These are phyloP conservation scores for Excoecaria cochinchinensis DNA, from an alignment of 345 rosid species.

Conservation along the genomic window DNA sequence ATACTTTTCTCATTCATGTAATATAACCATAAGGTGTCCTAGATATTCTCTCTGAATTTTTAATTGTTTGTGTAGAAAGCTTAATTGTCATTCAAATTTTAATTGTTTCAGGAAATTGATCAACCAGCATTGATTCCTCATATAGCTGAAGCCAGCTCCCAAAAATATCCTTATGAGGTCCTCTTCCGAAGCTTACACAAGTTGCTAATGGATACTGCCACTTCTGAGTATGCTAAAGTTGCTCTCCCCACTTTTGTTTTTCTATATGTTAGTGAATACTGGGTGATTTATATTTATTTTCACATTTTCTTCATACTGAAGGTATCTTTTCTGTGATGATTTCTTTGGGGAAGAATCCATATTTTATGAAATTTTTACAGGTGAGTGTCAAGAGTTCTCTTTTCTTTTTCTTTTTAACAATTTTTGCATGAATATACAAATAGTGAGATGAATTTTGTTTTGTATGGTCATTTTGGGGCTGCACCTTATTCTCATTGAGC, in stretches of 20 bases:
- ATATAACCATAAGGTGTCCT: neutral
- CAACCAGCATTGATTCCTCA: constrained; percentile 98
- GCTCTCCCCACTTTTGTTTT: constrained; percentile 23
- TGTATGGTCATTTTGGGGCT: neutral
- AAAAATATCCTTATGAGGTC: constrained; percentile 94
- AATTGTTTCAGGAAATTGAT: constrained; percentile 77
- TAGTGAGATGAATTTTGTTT: neutral
- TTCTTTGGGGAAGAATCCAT: constrained; percentile 95
- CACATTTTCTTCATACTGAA: constrained; percentile 29
- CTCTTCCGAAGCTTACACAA: constrained; percentile 95
- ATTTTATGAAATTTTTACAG: constrained; percentile 83
- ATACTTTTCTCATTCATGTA: no score
- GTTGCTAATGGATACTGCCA: constrained; percentile 97
- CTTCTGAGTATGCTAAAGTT: constrained; percentile 76
- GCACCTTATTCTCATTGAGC: neutral
- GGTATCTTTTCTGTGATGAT: constrained; percentile 93
- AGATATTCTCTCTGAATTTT: neutral
- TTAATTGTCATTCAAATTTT: constrained; percentile 14
- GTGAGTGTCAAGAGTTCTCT: constrained; percentile 34
- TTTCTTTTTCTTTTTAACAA: neutral
- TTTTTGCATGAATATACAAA: neutral
- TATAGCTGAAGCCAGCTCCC: constrained; percentile 95
- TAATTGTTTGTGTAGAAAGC: neutral
- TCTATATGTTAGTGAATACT: constrained; percentile 9
- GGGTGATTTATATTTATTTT: neutral